phyloP scores from a whole-genome alignment of 2,329 filamentous ascomycete species.

The Diaporthe citrichinensis region DNA sequence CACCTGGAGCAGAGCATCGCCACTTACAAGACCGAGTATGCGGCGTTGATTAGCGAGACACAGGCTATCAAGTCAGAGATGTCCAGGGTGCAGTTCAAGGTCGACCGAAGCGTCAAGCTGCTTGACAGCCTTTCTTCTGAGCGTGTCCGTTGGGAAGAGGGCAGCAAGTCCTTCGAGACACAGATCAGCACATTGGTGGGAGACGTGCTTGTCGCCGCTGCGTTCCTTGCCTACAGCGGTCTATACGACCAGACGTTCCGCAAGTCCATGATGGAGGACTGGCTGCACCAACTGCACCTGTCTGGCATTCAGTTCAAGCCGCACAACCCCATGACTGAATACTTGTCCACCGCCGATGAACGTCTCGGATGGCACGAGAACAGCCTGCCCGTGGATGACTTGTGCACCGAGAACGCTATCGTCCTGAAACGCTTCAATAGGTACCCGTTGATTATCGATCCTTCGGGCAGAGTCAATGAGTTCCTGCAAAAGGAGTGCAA shows the following conservation, averaged over 20 bases:
- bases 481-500: constrained; percentile 96
- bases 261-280: constrained; percentile 98
- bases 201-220: constrained; percentile 95
- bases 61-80: constrained; percentile 98
- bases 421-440: constrained; percentile 98
- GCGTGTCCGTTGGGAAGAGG: constrained; percentile 93
- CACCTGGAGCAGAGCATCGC: constrained; percentile 91
- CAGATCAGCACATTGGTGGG: constrained; percentile 97
- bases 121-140: constrained; percentile 97
- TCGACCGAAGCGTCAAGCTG: constrained; percentile 93
- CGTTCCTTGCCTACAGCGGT: constrained; percentile 96
- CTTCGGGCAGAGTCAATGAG: constrained; percentile 93
- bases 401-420: constrained; percentile 99
- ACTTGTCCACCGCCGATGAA: constrained; percentile 96
- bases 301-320: constrained; percentile 96
- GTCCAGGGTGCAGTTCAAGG: constrained; percentile 96
- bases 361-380: constrained; percentile 96
- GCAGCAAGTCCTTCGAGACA: constrained; percentile 97
- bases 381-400: constrained; percentile 91
- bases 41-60: constrained; percentile 94
- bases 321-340: constrained; percentile 95
- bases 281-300: constrained; percentile 91
- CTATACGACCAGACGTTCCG: constrained; percentile 98
- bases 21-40: constrained; percentile 96
- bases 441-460: constrained; percentile 98